Evolutionary conservation across 768 basidiomycete genomes (phyloP).

Genomic region (Termitomyces sp.): DNA sequence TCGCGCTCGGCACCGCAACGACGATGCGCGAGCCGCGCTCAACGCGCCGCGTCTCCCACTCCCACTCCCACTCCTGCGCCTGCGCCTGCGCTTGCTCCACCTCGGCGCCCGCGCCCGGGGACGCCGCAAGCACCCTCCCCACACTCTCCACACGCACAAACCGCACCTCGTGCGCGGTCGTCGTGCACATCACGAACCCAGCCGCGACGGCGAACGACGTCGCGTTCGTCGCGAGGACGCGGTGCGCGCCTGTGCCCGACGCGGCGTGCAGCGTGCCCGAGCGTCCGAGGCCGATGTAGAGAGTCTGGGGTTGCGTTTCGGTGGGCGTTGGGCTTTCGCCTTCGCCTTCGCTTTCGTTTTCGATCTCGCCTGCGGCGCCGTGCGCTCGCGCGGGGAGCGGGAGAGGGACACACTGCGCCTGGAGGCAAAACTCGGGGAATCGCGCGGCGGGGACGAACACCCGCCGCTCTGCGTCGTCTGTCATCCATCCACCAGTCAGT

Average conservation of each 20-base stretch:
- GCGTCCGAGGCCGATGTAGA: slow-evolving; percentile 58
- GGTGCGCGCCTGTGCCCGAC: slow-evolving; percentile 18
- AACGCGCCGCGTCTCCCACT: slow-evolving; percentile 72
- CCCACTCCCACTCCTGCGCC: slow-evolving; percentile 20
- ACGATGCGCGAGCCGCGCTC: slow-evolving; percentile 92
- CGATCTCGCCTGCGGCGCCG: too few relatives aligned
- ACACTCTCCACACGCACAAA: slow-evolving; percentile 55
- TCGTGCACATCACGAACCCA: slow-evolving; percentile 80
- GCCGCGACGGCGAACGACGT: slow-evolving; percentile 74
- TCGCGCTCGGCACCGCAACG: slow-evolving; percentile 77
- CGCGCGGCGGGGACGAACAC: slow-evolving; percentile 21
- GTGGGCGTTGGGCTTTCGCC: too few relatives aligned
- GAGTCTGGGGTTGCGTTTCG: too few relatives aligned
- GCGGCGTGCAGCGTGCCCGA: slow-evolving; percentile 62
- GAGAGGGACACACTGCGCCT: slow-evolving; percentile 26
- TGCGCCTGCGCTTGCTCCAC: background rate
- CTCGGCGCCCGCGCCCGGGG: slow-evolving; percentile 16
- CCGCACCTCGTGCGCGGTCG: slow-evolving; percentile 71
- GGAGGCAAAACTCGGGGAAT: slow-evolving; percentile 61
- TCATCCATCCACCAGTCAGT: too few relatives aligned
- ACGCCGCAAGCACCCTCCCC: slow-evolving; percentile 14
- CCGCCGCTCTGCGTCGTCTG: slow-evolving; percentile 16
- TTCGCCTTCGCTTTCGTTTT: too few relatives aligned
- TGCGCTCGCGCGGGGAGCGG: slow-evolving; percentile 5
- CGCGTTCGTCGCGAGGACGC: slow-evolving; percentile 42